A percentile compares a stretch with the other conserved stretches of the same genome.
Evolutionary conservation across 768 basidiomycete genomes (phyloP).

Genomic region (Sporobolomyces roseus): DNA sequence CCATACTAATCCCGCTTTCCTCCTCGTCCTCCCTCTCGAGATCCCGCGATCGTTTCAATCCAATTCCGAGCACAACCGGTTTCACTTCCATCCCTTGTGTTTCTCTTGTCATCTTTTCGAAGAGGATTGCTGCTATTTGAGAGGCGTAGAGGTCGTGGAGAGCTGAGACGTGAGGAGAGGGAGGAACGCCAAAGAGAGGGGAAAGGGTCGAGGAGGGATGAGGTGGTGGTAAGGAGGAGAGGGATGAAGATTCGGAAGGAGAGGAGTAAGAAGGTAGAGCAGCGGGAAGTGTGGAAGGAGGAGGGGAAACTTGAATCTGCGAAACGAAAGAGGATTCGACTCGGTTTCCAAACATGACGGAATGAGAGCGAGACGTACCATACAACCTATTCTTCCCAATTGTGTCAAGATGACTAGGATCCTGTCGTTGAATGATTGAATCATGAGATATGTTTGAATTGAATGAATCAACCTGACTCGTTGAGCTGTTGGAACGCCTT

Average conservation of each 20-base stretch:
- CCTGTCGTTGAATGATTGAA: conserved; percentile 77
- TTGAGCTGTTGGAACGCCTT: conserved; percentile 55
- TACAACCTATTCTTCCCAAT: conserved; percentile 78
- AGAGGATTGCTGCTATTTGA: conserved; percentile 82
- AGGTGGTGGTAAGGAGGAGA: conserved; percentile 42
- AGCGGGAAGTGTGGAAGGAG: conserved; percentile 58
- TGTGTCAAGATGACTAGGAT: conserved; percentile 84
- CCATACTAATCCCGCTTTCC: conserved; percentile 43
- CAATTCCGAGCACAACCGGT: conserved; percentile 71
- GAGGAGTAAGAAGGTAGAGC: conserved; percentile 48
- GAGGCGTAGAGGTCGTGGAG: conserved; percentile 74
- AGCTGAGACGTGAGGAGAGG: conserved; percentile 64
- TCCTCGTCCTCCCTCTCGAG: conserved; percentile 47
- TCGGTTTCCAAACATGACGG: not conserved
- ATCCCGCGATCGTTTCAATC: conserved; percentile 51
- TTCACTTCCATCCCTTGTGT: conserved; percentile 51
- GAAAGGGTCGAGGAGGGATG: conserved; percentile 67
- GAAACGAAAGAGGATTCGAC: not conserved
- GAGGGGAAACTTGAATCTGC: conserved; percentile 77
- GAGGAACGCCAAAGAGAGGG: conserved; percentile 69
- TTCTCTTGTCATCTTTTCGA: conserved; percentile 45
- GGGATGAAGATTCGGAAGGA: conserved; percentile 53
- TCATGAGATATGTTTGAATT: conserved; percentile 64
- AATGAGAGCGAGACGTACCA: conserved; percentile 56
- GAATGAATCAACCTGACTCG: conserved; percentile 58